Conservation (phyloP, 495 filamentous ascomycete genomes). For the Neurospora discreta region DNA sequence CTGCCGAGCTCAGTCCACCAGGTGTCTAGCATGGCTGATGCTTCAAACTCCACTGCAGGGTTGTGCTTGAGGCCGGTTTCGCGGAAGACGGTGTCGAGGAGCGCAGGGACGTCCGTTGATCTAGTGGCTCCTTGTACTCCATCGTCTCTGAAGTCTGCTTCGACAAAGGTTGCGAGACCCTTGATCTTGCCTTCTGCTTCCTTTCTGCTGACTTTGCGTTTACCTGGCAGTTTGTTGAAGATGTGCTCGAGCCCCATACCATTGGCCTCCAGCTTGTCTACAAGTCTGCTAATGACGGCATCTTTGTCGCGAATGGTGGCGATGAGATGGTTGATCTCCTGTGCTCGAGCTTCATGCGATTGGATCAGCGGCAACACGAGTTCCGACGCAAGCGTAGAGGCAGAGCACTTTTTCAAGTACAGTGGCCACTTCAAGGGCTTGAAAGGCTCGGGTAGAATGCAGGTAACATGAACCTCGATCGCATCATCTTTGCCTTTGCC, state of each 20-base stretch:
- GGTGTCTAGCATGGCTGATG: constrained; percentile 24
- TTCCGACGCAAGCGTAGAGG: constrained; percentile 43
- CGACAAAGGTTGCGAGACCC: constrained; percentile 43
- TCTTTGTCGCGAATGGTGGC: constrained; percentile 64
- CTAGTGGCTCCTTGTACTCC: constrained; percentile 11
- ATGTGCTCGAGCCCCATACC: constrained; percentile 56
- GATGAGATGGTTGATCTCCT: constrained; percentile 44
- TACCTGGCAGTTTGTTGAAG: constrained; percentile 54
- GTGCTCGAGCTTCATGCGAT: constrained; percentile 39
- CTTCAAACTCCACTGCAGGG: constrained; percentile 15
- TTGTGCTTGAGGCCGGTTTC: constrained; percentile 16
- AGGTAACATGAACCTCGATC: constrained; percentile 48
- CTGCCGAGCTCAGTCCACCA: constrained; percentile 40
- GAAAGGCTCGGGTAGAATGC: constrained; percentile 55
- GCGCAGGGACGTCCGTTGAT: constrained; percentile 22
- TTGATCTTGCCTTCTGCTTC: constrained; percentile 40
- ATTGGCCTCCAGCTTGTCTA: constrained; percentile 66
- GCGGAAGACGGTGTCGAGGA: constrained; percentile 27
- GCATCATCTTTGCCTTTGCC: constrained; percentile 19
- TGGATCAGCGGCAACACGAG: constrained; percentile 61
- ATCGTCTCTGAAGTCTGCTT: constrained; percentile 34
- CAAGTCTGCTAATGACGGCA: constrained; percentile 57
- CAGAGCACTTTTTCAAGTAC: constrained; percentile 41
- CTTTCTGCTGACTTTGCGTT: constrained; percentile 33
- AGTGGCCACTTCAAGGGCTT: constrained; percentile 61